Conservation (phyloP, 345 rosid species). For the Gossypium stocksii region DNA sequence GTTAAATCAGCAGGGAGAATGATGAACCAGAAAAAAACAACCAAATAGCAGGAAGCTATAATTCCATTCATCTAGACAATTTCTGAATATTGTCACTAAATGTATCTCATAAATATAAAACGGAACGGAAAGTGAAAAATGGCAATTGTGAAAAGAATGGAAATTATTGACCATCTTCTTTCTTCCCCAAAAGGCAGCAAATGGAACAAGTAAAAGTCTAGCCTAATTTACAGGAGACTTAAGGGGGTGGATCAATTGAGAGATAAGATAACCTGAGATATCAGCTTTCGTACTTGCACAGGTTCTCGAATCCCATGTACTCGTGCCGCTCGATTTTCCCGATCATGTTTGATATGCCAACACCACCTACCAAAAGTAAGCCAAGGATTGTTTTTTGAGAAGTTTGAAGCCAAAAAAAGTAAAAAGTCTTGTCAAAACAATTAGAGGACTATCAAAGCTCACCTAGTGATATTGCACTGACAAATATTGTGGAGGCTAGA, state of each 20-base stretch:
- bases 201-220: background rate
- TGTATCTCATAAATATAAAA: background rate
- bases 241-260: background rate
- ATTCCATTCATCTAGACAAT: background rate
- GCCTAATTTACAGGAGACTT: background rate
- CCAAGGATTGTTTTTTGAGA: background rate
- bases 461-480: constrained; percentile 64
- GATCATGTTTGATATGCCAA: constrained; percentile 50
- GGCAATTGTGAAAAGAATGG: background rate
- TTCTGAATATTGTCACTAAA: background rate
- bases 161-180: background rate
- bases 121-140: background rate
- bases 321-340: constrained; percentile 40
- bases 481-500: constrained; percentile 49
- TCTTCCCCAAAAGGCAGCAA: constrained; percentile 10
- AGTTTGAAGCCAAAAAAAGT: background rate
- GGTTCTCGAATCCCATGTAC: constrained; percentile 66
- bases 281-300: constrained; percentile 46
- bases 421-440: background rate
- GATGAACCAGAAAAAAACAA: background rate
- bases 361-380: constrained; percentile 39
- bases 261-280: background rate
- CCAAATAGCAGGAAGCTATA: background rate
- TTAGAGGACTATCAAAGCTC: constrained; percentile 4
- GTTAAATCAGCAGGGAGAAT: background rate